Conservation (phyloP, 305 asterid species). For the Rubia occidens region DNA sequence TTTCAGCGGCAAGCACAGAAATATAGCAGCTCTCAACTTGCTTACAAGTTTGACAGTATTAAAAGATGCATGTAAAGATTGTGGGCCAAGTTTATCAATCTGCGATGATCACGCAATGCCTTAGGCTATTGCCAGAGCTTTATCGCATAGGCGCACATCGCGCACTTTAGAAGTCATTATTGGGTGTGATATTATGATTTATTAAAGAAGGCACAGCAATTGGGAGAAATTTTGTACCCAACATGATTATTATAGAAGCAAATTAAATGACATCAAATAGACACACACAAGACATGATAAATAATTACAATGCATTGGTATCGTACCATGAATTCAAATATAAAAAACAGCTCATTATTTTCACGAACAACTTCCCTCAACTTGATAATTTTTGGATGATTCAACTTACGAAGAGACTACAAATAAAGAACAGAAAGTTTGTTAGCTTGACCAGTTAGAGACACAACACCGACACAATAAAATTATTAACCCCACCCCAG, state of each 20-base stretch:
- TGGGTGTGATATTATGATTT: neutral
- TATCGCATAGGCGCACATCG: no score
- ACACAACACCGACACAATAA: neutral
- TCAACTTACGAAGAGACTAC: constrained; percentile 82
- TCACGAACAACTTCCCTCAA: constrained; percentile 87
- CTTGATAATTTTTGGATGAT: constrained; percentile 84
- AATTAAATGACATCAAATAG: neutral
- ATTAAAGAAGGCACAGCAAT: neutral
- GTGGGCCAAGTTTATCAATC: no score
- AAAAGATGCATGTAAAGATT: no score
- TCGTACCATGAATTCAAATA: constrained; percentile 89
- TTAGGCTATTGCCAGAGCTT: no score
- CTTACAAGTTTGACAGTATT: no score
- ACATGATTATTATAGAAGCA: neutral
- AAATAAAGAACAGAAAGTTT: constrained; percentile 14
- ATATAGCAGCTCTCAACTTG: no score
- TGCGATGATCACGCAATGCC: no score
- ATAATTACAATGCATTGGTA: neutral
- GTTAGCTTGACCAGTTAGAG: neutral
- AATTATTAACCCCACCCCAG: neutral
- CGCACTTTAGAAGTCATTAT: no score
- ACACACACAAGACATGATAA: neutral
- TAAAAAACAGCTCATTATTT: constrained; percentile 84
- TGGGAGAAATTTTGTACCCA: neutral
- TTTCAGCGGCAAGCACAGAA: no score